These are phyloP conservation scores for Diaporthe eres DNA, from an alignment of 2,329 filamentous ascomycete genomes.

Conservation along the genomic window DNA sequence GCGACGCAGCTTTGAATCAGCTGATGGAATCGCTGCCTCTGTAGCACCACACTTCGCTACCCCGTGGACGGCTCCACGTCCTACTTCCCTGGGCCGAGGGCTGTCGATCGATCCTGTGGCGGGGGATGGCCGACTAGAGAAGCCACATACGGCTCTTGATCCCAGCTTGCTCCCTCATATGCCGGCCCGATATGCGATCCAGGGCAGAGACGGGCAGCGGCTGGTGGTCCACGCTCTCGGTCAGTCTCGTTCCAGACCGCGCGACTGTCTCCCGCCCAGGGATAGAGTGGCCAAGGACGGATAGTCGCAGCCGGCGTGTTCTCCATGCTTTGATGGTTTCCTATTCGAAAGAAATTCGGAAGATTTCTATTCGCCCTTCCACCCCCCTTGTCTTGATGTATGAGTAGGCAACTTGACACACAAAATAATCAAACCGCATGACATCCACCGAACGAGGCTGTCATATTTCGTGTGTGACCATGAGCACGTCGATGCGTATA, in stretches of 20 bases:
- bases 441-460: neutral
- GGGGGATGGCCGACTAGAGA: neutral
- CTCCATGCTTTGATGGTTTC: neutral
- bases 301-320: conserved; percentile 5
- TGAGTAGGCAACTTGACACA: conserved; percentile 16
- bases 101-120: conserved; percentile 24
- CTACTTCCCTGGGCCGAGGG: neutral
- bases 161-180: conserved; percentile 23
- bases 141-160: conserved; percentile 16
- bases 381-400: neutral
- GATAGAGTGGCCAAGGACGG: conserved; percentile 19
- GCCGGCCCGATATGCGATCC: conserved; percentile 18
- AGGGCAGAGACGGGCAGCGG: conserved; percentile 15
- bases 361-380: neutral
- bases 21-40: conserved; percentile 30
- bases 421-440: conserved; percentile 9
- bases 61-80: neutral
- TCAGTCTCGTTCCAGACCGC: conserved; percentile 17
- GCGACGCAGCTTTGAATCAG: conserved; percentile 21
- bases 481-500: neutral
- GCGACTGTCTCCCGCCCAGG: neutral
- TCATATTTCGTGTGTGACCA: conserved; percentile 20
- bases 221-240: conserved; percentile 25
- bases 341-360: neutral
- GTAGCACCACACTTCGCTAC: conserved; percentile 25